Evolutionary conservation across 2,329 filamentous ascomycete species (phyloP).

Genomic region (Whalleya microplaca): DNA sequence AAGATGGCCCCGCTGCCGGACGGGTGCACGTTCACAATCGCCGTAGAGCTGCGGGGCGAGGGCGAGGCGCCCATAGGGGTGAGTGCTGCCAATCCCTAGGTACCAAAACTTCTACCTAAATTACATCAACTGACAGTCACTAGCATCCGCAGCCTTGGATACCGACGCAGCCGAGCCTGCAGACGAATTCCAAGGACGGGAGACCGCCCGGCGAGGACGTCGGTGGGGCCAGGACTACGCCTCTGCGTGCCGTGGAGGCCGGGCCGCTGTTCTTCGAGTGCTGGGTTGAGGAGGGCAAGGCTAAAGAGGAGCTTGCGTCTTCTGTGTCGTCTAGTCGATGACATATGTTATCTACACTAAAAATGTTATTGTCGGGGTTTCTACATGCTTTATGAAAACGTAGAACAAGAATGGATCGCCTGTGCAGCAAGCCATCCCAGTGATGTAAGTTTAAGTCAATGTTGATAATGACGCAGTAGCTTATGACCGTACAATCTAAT

Average conservation of each 20-base stretch:
- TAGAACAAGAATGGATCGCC: background rate
- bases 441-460: conserved; percentile 1
- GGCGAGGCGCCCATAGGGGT: conserved; percentile 62
- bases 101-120: background rate
- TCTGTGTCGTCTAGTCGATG: conserved; percentile 14
- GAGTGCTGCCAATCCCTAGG: conserved; percentile 33
- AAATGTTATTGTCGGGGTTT: background rate
- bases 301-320: conserved; percentile 39
- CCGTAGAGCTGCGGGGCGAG: conserved; percentile 70
- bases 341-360: background rate
- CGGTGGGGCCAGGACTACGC: conserved; percentile 47
- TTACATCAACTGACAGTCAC: conserved; percentile 6
- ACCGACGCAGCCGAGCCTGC: conserved; percentile 54
- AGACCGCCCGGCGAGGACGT: conserved; percentile 39
- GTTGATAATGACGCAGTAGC: conserved; percentile 4
- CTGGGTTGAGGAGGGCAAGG: conserved; percentile 63
- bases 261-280: conserved; percentile 68
- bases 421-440: background rate
- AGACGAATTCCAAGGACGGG: conserved; percentile 42
- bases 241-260: conserved; percentile 58
- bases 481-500: conserved; percentile 8
- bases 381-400: background rate
- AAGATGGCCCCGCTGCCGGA: conserved; percentile 61
- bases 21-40: conserved; percentile 75
- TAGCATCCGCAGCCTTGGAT: conserved; percentile 66